A percentile compares a stretch with the other conserved stretches of the same genome.
Evolutionary conservation across 805 yeast species (phyloP).

Genomic region (Myxozyma sirexii): DNA sequence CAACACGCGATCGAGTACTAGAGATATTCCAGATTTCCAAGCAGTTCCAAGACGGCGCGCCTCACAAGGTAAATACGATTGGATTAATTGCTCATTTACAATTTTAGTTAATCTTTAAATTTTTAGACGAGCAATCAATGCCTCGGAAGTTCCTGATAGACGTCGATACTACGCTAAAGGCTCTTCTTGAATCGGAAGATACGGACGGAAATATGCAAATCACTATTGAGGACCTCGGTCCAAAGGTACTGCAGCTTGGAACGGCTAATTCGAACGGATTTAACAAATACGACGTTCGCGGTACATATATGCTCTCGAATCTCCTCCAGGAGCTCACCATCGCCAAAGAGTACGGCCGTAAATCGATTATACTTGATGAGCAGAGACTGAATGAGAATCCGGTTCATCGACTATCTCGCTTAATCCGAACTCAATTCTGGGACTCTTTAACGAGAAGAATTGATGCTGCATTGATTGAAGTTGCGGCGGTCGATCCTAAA

Average conservation of each 20-base stretch:
- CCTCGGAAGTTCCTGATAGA: conserved; percentile 68
- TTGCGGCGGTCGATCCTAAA: conserved; percentile 78
- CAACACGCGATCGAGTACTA: not conserved
- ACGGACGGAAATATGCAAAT: conserved; percentile 84
- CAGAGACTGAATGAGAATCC: conserved; percentile 85
- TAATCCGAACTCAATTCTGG: conserved; percentile 82
- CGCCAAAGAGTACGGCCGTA: conserved; percentile 78
- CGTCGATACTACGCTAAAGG: conserved; percentile 70
- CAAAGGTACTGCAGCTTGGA: conserved; percentile 76
- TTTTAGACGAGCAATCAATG: conserved; percentile 24
- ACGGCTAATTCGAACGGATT: conserved; percentile 85
- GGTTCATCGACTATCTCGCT: conserved; percentile 69
- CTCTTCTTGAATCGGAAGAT: conserved; percentile 74
- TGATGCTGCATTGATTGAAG: conserved; percentile 61
- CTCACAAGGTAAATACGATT: conserved; percentile 29
- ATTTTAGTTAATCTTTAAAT: too few species aligned
- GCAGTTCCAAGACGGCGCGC: conserved; percentile 29
- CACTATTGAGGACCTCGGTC: conserved; percentile 82
- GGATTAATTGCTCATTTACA: not conserved
- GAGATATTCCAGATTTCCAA: conserved; percentile 5
- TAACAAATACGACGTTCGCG: conserved; percentile 71
- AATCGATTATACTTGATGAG: conserved; percentile 78
- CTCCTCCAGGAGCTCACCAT: conserved; percentile 84
- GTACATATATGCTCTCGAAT: conserved; percentile 87
- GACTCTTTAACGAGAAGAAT: conserved; percentile 70